These are phyloP conservation scores for Cordyceps tenuipes DNA, from an alignment of 2,329 filamentous ascomycete species.

Conservation along the genomic window DNA sequence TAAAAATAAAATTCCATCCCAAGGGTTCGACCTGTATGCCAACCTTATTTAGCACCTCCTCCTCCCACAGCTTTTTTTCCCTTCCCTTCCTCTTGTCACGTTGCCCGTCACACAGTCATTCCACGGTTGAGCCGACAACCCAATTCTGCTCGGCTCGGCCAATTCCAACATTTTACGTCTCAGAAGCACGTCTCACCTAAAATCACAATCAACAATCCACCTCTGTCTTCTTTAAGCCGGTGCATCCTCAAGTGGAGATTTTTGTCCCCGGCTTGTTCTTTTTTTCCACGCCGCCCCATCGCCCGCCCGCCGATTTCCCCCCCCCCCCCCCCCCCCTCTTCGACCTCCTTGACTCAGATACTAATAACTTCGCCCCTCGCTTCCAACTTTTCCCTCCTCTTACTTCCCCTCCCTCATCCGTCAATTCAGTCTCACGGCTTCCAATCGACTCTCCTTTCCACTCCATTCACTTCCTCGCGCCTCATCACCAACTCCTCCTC, in stretches of 20 bases:
- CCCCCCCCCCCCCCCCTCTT: neutral
- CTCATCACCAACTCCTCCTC: neutral
- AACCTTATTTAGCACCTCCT: too few relatives aligned
- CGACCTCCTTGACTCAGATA: conserved; percentile 1
- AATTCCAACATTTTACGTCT: neutral
- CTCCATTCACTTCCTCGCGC: neutral
- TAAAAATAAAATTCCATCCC: too few relatives aligned
- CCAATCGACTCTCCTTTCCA: neutral
- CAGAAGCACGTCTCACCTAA: neutral
- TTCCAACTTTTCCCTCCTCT: neutral
- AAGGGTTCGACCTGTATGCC: too few relatives aligned
- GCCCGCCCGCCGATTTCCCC: neutral
- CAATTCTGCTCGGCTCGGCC: neutral
- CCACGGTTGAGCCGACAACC: too few relatives aligned
- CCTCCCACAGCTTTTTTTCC: too few relatives aligned
- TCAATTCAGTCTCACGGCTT: neutral
- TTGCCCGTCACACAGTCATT: too few relatives aligned
- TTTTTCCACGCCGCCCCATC: neutral
- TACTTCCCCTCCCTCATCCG: neutral
- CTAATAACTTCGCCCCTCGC: neutral
- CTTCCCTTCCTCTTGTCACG: too few relatives aligned
- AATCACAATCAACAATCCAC: neutral
- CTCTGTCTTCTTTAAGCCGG: conserved; percentile 4
- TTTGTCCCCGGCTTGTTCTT: neutral
- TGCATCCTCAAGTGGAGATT: conserved; percentile 4